Evolutionary conservation across 192 early-diverging fungal genomes (phyloP).

Genomic region (Dispira simplex): DNA sequence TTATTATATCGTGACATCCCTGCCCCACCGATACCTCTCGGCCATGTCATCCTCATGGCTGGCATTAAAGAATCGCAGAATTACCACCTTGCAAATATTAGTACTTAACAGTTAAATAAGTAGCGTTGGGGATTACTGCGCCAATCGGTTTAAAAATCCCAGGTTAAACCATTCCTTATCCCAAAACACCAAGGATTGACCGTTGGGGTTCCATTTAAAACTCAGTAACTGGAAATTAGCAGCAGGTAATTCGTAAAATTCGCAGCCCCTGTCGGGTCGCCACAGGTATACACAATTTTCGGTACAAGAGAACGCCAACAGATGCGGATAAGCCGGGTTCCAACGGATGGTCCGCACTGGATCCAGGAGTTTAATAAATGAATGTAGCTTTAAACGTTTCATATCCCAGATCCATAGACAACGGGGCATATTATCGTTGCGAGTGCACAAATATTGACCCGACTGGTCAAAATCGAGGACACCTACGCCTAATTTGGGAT

Average conservation of each 20-base stretch:
- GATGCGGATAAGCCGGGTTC: constrained; percentile 30
- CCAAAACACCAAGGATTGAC: constrained; percentile 32
- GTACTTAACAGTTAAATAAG: too few species aligned
- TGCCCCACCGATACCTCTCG: too few species aligned
- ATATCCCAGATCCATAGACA: constrained; percentile 42
- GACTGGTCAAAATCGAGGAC: constrained; percentile 45
- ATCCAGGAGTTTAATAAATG: constrained; percentile 24
- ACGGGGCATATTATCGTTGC: constrained; percentile 47
- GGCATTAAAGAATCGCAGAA: too few species aligned
- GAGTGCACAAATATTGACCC: constrained; percentile 37
- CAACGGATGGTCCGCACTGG: constrained; percentile 26
- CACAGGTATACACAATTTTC: constrained; percentile 34
- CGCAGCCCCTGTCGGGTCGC: constrained; percentile 20
- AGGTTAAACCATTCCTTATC: constrained; percentile 50
- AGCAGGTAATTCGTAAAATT: constrained; percentile 34
- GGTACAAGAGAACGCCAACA: constrained; percentile 29
- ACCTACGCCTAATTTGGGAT: constrained; percentile 58
- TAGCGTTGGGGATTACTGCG: too few species aligned
- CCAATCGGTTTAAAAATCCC: constrained; percentile 11
- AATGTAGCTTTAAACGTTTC: constrained; percentile 17
- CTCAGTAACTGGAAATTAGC: constrained; percentile 17
- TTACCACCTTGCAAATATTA: too few species aligned
- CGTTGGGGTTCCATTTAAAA: constrained; percentile 40
- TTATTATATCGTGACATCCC: too few species aligned
- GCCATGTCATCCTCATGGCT: too few species aligned